Evolutionary conservation across 1,284 basidiomycete species (phyloP), one percentile per base, ranked within the genome.

Genomic region (Sporisorium scitamineum): DNA sequence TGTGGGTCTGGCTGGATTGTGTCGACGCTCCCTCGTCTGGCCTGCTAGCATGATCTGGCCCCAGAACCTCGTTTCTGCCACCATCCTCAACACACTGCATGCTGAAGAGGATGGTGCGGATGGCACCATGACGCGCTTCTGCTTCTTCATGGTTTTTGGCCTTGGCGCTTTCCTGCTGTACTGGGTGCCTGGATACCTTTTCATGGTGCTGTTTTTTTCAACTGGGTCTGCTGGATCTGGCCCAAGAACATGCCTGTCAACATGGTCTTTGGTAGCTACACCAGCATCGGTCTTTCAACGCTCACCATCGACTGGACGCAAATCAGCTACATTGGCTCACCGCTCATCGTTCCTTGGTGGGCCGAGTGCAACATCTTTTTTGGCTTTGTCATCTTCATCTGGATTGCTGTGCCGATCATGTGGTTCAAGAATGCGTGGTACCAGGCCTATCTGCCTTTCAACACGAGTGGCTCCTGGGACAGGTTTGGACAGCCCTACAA

Each of bases 21-120:
- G 91, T 79, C 87, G 93, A 55, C 88, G 92, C n/a, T 93, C 94
- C 86, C 88, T 96, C 73, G 92, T 92, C 1, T 94, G 92, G 92
- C 97, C 97, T 0, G 95, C 95, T 2, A 93, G 92, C 72, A 95
- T 99, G 93, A 92, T 99, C 56, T 99, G 97, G 97, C 97, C 97
- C 0, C 91, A 93, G 84, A 95, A 96, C 83, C 88, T 99, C 34
- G 92, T 97, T 47, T 90, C 90, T 1, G 94, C 94, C 77, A 96
- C 96, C 16, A 88, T 96, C 55, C 88, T 99, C 82, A 99, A 99
- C 84, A 96, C 95, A 2, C 88, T 99, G 13, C 97, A 99, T 84
- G 96, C 97, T 16, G 96, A 97, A 79, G 93, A 96, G 68, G 95
- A 97, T 57, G 90, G 90, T 5, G 90, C 78, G 20, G 85, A 86